phyloP scores from a whole-genome alignment of 2,329 filamentous ascomycete species.

The Exophiala sideris region DNA sequence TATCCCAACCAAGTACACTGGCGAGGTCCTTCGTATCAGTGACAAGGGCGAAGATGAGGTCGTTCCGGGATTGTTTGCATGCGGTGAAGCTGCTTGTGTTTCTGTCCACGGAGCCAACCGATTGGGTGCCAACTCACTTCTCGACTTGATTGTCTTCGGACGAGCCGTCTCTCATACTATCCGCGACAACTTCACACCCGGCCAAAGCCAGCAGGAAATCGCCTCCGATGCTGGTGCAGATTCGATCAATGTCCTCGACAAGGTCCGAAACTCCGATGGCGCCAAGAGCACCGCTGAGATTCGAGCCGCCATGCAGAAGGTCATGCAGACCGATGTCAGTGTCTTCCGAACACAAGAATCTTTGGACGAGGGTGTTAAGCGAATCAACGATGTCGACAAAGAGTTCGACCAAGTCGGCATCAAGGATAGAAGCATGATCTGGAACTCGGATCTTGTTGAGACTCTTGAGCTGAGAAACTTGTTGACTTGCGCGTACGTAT shows the following conservation, averaged over 20 bases:
- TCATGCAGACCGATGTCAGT: constrained; percentile 89
- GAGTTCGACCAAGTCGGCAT: constrained; percentile 73
- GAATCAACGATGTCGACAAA: constrained; percentile 74
- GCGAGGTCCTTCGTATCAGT: constrained; percentile 89
- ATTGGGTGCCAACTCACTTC: constrained; percentile 94
- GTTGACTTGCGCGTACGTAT: constrained; percentile 86
- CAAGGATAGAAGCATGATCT: constrained; percentile 95
- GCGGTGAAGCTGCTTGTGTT: constrained; percentile 94
- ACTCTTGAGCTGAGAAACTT: constrained; percentile 93
- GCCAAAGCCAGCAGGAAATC: constrained; percentile 73
- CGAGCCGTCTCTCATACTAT: constrained; percentile 97
- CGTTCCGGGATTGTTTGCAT: constrained; percentile 92
- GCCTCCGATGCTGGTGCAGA: constrained; percentile 83
- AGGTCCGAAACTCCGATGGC: constrained; percentile 72
- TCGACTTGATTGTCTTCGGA: constrained; percentile 96
- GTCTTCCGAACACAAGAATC: constrained; percentile 85
- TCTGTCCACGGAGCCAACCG: constrained; percentile 98
- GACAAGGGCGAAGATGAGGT: constrained; percentile 84
- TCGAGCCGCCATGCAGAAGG: constrained; percentile 83
- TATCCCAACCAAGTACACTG: constrained; percentile 95
- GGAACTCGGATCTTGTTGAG: constrained; percentile 92
- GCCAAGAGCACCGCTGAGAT: constrained; percentile 78
- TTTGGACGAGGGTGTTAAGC: constrained; percentile 78
- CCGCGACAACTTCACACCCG: constrained; percentile 86
- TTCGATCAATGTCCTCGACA: constrained; percentile 62